A percentile compares a stretch with the other conserved stretches of the same genome.
These are phyloP conservation scores for Podospora bellae-mahoneyi DNA, from an alignment of 495 filamentous ascomycete genomes.

Conservation along the genomic window DNA sequence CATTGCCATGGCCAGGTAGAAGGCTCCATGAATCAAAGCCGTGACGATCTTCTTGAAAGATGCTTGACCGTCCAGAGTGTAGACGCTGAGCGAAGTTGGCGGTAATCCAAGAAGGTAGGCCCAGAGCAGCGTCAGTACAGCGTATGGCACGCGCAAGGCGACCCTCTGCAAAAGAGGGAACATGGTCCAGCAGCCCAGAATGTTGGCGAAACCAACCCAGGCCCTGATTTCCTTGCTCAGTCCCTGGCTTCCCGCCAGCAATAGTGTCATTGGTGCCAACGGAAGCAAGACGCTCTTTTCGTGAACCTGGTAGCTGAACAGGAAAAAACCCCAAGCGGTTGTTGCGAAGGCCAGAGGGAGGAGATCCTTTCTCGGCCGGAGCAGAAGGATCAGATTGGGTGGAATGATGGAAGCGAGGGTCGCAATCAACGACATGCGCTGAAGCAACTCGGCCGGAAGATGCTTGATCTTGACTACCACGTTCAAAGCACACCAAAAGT, in stretches of 20 bases:
- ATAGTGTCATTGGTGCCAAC: conserved; percentile 83
- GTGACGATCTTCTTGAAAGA: conserved; percentile 50
- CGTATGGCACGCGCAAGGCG: conserved; percentile 78
- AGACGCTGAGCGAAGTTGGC: conserved; percentile 66
- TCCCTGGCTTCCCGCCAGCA: conserved; percentile 73
- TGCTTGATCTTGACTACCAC: conserved; percentile 79
- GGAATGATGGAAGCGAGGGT: conserved; percentile 74
- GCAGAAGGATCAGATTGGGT: conserved; percentile 73
- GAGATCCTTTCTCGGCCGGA: conserved; percentile 70
- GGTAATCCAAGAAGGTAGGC: conserved; percentile 85
- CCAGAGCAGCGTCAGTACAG: conserved; percentile 80
- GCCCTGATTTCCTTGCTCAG: conserved; percentile 70
- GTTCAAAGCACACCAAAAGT: conserved; percentile 93
- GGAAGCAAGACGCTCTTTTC: conserved; percentile 94
- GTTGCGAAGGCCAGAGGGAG: conserved; percentile 74
- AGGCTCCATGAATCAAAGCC: conserved; percentile 64
- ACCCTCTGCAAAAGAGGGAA: conserved; percentile 86
- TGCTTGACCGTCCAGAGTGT: conserved; percentile 49
- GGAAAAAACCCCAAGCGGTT: conserved; percentile 93
- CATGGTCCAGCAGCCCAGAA: conserved; percentile 89
- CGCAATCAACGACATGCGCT: conserved; percentile 69
- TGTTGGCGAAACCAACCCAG: conserved; percentile 92
- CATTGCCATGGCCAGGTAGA: conserved; percentile 69
- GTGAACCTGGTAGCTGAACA: conserved; percentile 96
- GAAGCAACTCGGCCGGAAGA: conserved; percentile 63